Percentiles rank a stretch among this genome's conserved stretches.
phyloP scores from a whole-genome alignment of 2,329 filamentous ascomycete genomes.

The Colletotrichum sp. region DNA sequence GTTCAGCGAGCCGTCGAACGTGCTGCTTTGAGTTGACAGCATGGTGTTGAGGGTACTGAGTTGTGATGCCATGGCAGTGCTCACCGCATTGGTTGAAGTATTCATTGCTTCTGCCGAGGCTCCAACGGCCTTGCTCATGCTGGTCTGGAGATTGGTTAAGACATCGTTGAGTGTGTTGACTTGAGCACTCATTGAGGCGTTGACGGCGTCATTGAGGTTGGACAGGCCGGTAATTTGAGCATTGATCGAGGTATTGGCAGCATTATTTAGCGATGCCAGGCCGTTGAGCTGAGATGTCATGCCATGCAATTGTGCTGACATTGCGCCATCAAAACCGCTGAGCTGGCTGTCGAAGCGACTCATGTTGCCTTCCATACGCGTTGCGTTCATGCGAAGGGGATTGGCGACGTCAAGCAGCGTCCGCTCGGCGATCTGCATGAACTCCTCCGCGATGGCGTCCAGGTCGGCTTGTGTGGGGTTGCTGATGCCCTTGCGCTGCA shows the following conservation, averaged over 20 bases:
- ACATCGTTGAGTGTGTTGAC: background rate
- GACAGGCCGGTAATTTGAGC: background rate
- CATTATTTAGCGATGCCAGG: background rate
- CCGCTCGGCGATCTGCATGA: slow-evolving; percentile 19
- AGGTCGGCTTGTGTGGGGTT: slow-evolving; percentile 16
- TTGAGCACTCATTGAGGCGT: background rate
- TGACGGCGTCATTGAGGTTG: background rate
- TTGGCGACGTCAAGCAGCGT: slow-evolving; percentile 19
- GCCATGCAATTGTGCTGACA: background rate
- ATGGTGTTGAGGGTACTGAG: background rate
- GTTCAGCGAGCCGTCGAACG: background rate
- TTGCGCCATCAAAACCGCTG: background rate
- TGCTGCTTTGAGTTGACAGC: background rate
- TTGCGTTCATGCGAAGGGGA: slow-evolving; percentile 9
- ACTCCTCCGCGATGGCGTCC: slow-evolving; percentile 17
- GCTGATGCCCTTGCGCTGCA: slow-evolving; percentile 14
- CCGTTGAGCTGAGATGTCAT: background rate
- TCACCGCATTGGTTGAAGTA: no score
- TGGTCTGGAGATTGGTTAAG: background rate
- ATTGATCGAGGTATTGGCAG: background rate
- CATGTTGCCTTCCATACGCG: background rate
- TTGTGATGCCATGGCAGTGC: no score
- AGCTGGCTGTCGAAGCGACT: background rate
- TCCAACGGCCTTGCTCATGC: background rate
- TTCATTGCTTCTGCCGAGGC: no score